phyloP scores from a whole-genome alignment of 2,329 filamentous ascomycete species.

The Ophiostoma sp. region DNA sequence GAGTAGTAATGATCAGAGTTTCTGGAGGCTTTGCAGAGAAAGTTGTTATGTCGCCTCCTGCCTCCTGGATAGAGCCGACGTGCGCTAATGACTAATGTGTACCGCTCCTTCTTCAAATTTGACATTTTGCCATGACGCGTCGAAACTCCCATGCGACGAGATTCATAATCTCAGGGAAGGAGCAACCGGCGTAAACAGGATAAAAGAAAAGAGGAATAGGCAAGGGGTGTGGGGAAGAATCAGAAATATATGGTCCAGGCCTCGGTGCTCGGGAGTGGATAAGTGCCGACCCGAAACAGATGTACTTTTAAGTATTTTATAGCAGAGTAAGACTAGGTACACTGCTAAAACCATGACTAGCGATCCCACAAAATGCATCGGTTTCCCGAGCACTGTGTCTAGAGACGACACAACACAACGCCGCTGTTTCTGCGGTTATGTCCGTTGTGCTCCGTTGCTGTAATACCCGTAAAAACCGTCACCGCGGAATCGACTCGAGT shows the following conservation, averaged over 20 bases:
- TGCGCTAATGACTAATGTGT: not conserved
- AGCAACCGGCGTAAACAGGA: not conserved
- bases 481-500: not conserved
- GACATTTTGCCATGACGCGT: not conserved
- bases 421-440: not conserved
- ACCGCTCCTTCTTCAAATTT: not conserved
- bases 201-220: not conserved
- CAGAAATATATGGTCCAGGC: not conserved
- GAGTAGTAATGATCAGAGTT: not conserved
- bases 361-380: not conserved
- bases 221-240: not conserved
- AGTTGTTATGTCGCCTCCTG: not conserved
- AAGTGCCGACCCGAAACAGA: not conserved
- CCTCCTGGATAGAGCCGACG: not conserved
- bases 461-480: not conserved
- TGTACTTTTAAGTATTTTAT: not conserved
- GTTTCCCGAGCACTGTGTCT: constrained; percentile 5
- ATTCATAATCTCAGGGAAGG: not conserved
- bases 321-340: not conserved
- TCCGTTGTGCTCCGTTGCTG: not conserved
- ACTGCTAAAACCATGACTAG: not conserved
- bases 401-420: not conserved
- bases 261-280: not conserved
- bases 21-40: not conserved
- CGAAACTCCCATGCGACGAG: not conserved